phyloP scores from a whole-genome alignment of 2,329 filamentous ascomycete genomes.

The Sclerotinia glacialis region DNA sequence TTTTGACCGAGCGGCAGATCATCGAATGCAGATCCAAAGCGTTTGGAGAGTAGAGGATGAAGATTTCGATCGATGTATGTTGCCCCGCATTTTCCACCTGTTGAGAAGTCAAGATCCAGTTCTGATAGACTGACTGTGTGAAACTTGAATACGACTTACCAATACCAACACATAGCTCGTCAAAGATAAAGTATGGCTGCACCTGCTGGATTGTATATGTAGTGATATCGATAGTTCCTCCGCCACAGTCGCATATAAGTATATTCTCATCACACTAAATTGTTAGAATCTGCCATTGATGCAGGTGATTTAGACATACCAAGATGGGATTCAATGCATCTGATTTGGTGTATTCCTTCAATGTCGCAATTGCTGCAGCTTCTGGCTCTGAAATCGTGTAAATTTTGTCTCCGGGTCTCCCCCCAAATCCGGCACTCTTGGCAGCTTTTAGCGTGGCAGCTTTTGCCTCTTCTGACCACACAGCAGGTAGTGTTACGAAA shows the following conservation, averaged over 20 bases:
- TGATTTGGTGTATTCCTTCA: slow-evolving; percentile 24
- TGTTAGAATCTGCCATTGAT: background rate
- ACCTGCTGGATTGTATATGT: slow-evolving; percentile 30
- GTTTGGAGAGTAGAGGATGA: slow-evolving; percentile 26
- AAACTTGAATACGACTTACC: background rate
- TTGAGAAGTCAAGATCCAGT: background rate
- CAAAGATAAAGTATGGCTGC: slow-evolving; percentile 26
- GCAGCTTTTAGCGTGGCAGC: slow-evolving; percentile 31
- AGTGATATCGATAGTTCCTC: slow-evolving; percentile 34
- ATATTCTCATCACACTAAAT: slow-evolving; percentile 28
- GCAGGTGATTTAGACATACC: slow-evolving; percentile 17
- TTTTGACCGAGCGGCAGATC: slow-evolving; percentile 24
- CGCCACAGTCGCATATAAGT: slow-evolving; percentile 34
- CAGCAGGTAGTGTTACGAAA: slow-evolving; percentile 35
- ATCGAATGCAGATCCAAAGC: slow-evolving; percentile 29
- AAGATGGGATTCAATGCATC: slow-evolving; percentile 24
- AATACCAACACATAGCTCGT: slow-evolving; percentile 28
- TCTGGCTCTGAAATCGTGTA: slow-evolving; percentile 35
- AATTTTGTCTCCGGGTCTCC: slow-evolving; percentile 25
- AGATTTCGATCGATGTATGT: slow-evolving; percentile 35
- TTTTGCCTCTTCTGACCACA: slow-evolving; percentile 35
- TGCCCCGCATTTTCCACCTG: slow-evolving; percentile 34
- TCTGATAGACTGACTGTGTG: background rate
- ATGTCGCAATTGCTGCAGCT: slow-evolving; percentile 32
- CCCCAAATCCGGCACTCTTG: slow-evolving; percentile 30